Evolutionary conservation across 2,329 filamentous ascomycete species (phyloP), one percentile per base, ranked within the genome.

Genomic region (Aspergillus niger): DNA sequence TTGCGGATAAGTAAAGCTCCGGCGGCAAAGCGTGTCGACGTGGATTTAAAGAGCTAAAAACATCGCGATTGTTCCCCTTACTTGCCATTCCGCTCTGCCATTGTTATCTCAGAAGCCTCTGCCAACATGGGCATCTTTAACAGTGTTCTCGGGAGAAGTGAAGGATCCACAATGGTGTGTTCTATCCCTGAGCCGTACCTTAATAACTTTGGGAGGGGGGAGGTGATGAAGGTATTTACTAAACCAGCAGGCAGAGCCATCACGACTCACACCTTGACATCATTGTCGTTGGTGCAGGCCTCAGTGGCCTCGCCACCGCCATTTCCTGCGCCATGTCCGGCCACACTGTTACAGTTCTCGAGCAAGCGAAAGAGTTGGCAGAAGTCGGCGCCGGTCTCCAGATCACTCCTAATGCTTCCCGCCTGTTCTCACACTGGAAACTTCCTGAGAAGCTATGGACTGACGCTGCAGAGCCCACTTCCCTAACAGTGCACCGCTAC

Each of bases 311-410:
- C 20, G 71, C 68, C 11, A 66, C 70, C 1, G 72, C 72, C 7
- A 71, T 74, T 43, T 71, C 69, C 15, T 62, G 67, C 43, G 67
- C 69, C 1, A 60, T 65, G 2, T 57, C 64, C 0, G 72, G 72
- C 3, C 72, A 74, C 58, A 60, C 55, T 1, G 71, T 74, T 5
- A 24, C 64, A 20, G 67, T 74, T 1, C 61, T 74, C 44, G 72
- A 74, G 57, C 70, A 71, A 59, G 72, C 72, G 10, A 65, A 65
- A 26, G 69, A 72, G 30, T 65, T 74, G 0, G 70, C 67, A 11
- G 72, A 74, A 52, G 79, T 85, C 62, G 87, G 90, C 13, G 90
- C 91, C 67, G 89, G 89, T 3, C 80, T 91, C 6, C 87, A 89
- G 72, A 86, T 75, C 43, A 73, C 70, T 3, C 72, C 73, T 1